Evolutionary conservation across 768 basidiomycete genomes (phyloP).

Genomic region (Rhodotorula paludigena): DNA sequence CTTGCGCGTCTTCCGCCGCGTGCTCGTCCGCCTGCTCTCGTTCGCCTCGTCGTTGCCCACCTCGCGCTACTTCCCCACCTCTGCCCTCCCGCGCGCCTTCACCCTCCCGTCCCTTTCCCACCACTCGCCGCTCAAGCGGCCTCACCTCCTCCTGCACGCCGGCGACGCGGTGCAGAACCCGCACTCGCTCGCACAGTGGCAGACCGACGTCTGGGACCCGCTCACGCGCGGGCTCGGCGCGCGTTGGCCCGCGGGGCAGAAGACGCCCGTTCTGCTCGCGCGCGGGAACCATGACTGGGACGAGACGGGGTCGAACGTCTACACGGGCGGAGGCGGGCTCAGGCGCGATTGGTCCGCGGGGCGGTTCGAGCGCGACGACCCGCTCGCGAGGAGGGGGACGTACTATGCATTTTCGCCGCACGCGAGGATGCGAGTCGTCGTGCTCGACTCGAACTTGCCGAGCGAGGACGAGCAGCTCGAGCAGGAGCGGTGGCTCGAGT

Average conservation of each 20-base stretch:
- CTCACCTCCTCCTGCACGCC: slow-evolving; percentile 34
- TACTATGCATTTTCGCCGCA: slow-evolving; percentile 28
- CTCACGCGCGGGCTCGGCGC: slow-evolving; percentile 7
- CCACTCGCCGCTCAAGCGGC: neutral
- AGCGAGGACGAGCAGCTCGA: slow-evolving; percentile 9
- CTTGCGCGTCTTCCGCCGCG: slow-evolving; percentile 31
- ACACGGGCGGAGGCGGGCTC: slow-evolving; percentile 7
- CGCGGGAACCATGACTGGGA: slow-evolving; percentile 41
- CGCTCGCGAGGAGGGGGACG: neutral
- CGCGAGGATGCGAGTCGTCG: slow-evolving; percentile 22
- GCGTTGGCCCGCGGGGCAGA: neutral
- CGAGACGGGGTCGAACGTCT: slow-evolving; percentile 18
- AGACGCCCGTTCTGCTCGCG: slow-evolving; percentile 27
- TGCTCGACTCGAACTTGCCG: slow-evolving; percentile 36
- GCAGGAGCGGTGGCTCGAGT: slow-evolving; percentile 35
- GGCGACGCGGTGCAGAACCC: slow-evolving; percentile 36
- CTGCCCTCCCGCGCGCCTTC: neutral
- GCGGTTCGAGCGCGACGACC: neutral
- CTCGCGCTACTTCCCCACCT: neutral
- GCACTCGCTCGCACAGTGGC: slow-evolving; percentile 36
- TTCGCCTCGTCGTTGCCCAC: slow-evolving; percentile 1
- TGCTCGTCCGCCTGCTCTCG: slow-evolving; percentile 23
- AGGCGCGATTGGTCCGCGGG: neutral
- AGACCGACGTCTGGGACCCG: slow-evolving; percentile 37
- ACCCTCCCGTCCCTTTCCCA: neutral